phyloP scores from a whole-genome alignment of 2,329 filamentous ascomycete genomes.

The Colletotrichum sp. region DNA sequence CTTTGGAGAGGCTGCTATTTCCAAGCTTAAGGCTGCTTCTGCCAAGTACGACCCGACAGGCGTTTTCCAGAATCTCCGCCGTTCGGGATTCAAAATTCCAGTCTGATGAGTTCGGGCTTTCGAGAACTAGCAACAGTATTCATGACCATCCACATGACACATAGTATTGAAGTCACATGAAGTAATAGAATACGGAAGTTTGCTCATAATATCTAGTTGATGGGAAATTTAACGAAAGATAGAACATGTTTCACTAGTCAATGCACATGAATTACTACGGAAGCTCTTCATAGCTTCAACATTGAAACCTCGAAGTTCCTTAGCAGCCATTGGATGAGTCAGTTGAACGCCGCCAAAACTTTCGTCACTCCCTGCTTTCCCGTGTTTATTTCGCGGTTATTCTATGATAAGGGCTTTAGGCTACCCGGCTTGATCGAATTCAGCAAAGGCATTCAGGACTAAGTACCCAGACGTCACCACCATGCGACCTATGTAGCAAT shows the following conservation, averaged over 20 bases:
- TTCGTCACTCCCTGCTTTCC: no score
- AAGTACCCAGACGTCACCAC: no score
- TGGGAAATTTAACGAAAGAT: no score
- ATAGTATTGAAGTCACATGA: not conserved
- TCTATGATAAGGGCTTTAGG: no score
- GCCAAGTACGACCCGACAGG: slow-evolving; percentile 41
- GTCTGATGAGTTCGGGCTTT: not conserved
- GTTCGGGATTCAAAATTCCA: slow-evolving; percentile 36
- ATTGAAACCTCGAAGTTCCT: not conserved
- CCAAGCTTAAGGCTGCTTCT: slow-evolving; percentile 32
- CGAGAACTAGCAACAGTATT: fast-evolving
- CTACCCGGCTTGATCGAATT: no score
- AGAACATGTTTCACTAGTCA: not conserved
- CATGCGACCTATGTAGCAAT: no score
- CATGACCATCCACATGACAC: not conserved
- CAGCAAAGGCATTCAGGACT: no score
- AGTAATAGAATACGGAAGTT: not conserved
- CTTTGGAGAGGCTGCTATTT: slow-evolving; percentile 41
- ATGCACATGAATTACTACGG: not conserved
- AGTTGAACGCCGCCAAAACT: no score
- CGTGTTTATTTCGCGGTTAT: no score
- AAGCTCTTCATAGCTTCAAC: not conserved
- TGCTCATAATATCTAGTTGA: not conserved
- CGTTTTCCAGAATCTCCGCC: slow-evolving; percentile 39
- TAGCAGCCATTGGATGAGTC: no score